Evolutionary conservation across 2,329 filamentous ascomycete genomes (phyloP).

Genomic region (Pyrenochaeta sp.): DNA sequence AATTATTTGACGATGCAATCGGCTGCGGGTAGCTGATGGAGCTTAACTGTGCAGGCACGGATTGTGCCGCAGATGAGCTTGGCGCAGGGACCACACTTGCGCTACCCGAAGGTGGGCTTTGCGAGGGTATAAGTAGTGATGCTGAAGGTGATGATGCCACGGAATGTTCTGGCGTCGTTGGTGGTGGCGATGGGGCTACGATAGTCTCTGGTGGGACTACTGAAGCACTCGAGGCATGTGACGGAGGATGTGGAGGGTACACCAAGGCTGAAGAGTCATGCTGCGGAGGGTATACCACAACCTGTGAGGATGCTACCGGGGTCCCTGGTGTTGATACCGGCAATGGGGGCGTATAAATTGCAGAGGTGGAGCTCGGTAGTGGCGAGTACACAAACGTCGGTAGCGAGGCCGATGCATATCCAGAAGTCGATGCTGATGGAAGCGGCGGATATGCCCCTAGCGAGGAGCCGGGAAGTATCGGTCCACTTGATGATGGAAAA

Average conservation of each 20-base stretch:
- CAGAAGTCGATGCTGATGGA: not conserved
- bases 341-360: not conserved
- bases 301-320: too few species aligned
- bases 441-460: not conserved
- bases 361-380: constrained; percentile 1
- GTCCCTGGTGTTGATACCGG: not conserved
- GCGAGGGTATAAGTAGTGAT: not conserved
- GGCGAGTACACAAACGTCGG: constrained; percentile 10
- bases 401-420: not conserved
- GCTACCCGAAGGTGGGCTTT: not conserved
- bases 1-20: not conserved
- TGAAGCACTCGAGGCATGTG: too few species aligned
- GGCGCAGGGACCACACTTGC: not conserved
- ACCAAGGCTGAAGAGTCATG: too few species aligned
- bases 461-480: not conserved
- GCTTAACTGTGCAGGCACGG: not conserved
- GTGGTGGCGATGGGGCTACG: too few species aligned
- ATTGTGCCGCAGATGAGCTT: not conserved
- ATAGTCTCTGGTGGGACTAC: too few species aligned
- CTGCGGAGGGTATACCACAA: not conserved
- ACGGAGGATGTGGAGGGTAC: too few species aligned
- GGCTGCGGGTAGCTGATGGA: not conserved
- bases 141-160: not conserved
- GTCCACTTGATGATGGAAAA: not conserved
- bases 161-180: too few species aligned